phyloP scores from a whole-genome alignment of 768 basidiomycete species.

The Dioszegia aurantiaca region DNA sequence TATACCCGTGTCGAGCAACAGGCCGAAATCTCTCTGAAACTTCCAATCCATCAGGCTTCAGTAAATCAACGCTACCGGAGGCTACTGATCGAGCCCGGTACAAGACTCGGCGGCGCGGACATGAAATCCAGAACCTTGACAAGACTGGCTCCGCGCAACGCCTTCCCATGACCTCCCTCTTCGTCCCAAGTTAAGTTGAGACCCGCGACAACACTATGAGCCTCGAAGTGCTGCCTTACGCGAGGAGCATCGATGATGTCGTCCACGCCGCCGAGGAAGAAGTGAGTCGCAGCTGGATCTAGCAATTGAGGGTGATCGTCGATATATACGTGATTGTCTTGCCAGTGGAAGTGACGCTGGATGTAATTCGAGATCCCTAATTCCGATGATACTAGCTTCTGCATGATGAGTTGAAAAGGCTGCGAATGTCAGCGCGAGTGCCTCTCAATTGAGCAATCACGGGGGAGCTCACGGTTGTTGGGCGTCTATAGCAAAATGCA shows the following conservation, averaged over 20 bases:
- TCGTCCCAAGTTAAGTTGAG: not conserved
- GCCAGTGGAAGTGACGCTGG: constrained; percentile 65
- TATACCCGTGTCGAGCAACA: too few relatives aligned
- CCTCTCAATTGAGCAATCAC: constrained; percentile 57
- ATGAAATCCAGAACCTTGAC: not conserved
- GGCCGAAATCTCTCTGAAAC: too few relatives aligned
- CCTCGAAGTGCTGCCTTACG: not conserved
- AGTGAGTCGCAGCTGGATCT: constrained; percentile 65
- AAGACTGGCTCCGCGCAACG: not conserved
- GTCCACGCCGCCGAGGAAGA: constrained; percentile 79
- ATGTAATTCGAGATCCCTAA: constrained; percentile 82
- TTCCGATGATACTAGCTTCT: constrained; percentile 83
- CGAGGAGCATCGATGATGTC: constrained; percentile 64
- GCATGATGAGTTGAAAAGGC: constrained; percentile 75
- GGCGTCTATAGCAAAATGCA: constrained; percentile 77
- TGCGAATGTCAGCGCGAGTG: too few relatives aligned
- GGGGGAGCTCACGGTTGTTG: constrained; percentile 59
- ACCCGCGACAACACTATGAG: not conserved
- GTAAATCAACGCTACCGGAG: too few relatives aligned
- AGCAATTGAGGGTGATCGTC: constrained; percentile 80
- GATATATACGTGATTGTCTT: constrained; percentile 80
- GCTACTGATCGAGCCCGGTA: too few relatives aligned
- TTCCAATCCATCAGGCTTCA: too few relatives aligned
- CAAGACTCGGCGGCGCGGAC: too few relatives aligned
- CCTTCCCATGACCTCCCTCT: constrained; percentile 1